phyloP scores from a whole-genome alignment of 495 filamentous ascomycete species.

The Penicillium atrosanguineum region DNA sequence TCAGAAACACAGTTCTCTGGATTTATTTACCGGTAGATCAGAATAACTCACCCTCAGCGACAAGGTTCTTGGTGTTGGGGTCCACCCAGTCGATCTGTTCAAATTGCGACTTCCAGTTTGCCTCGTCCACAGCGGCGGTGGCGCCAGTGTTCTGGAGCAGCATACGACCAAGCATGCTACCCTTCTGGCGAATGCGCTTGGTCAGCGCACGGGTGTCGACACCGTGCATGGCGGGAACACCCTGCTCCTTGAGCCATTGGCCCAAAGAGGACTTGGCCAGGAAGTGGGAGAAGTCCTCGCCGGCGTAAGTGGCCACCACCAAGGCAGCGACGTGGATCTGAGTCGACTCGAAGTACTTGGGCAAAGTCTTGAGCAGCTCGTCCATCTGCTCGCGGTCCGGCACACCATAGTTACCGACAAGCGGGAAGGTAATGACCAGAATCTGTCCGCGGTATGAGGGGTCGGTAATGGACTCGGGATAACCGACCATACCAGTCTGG shows the following conservation, averaged over 20 bases:
- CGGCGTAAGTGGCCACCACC: constrained; percentile 84
- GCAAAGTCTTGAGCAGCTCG: constrained; percentile 74
- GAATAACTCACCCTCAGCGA: constrained; percentile 76
- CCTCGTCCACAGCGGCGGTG: constrained; percentile 36
- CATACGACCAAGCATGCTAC: constrained; percentile 94
- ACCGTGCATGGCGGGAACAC: constrained; percentile 92
- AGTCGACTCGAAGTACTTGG: constrained; percentile 85
- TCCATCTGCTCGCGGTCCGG: constrained; percentile 81
- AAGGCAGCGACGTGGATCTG: constrained; percentile 92
- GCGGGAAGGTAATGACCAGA: constrained; percentile 84
- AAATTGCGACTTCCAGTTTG: constrained; percentile 65
- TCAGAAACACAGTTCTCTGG: not conserved
- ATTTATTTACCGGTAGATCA: not conserved
- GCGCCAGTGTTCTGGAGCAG: constrained; percentile 62
- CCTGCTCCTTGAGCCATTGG: constrained; percentile 92
- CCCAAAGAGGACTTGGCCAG: constrained; percentile 86
- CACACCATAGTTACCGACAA: constrained; percentile 94
- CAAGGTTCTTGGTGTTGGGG: constrained; percentile 88
- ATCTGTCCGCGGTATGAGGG: constrained; percentile 93
- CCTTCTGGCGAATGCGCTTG: constrained; percentile 87
- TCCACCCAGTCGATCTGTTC: constrained; percentile 84
- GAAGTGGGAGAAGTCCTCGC: constrained; percentile 92
- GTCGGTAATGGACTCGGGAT: constrained; percentile 92
- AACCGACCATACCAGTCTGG: constrained; percentile 99
- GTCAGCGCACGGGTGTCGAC: constrained; percentile 93